Base-by-base conservation (phyloP, 495 filamentous ascomycete species). In the Cladorrhinum samala region DNA sequence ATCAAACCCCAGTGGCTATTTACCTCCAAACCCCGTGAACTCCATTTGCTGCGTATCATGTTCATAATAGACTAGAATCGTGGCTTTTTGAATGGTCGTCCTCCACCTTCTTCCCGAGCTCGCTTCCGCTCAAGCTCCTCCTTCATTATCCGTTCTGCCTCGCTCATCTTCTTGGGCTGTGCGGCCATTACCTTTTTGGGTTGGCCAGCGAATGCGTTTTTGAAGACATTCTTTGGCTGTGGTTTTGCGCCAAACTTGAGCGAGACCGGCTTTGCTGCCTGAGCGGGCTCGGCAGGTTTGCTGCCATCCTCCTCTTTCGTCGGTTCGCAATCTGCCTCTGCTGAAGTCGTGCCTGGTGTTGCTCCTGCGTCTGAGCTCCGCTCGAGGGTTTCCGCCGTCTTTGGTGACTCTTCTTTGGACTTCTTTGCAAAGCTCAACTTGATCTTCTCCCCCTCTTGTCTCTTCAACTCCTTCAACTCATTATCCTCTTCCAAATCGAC, bases 91-190 rank as follows among this genome's bases (percentile, higher is more conserved):
- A 60, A 63, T 2, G 68, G 63, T 2, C 55, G 58, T 0, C 62
- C 67, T 5, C 70, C 69, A 21, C 61, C 62, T 4, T 49, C 47
- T 36, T 76, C 81, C 20, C 80, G 73, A 13, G 65, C 59, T 41
- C 84, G 76, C 65, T 91, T 92, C 33, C 78, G 74, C 59, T 92
- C 85, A 62, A 87, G 77, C 59, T 92, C 89, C 55, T 88, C 85
- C 66, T 84, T 87, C 89, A 95, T 95, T 53, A 93, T 93, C 52
- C 89, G 76, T 56, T 94, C 89, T n/a, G 86, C 86, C 66, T 93
- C 87, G 55, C 85, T 88, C 79, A 93, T 89, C 73, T 87, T 89
- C 55, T 87, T 88, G 2, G 80, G 78, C 40, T 74, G 77, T 46
- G 83, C 75, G n/a, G 65, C 65, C 24, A 73, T 66, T 3, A 76